Evolutionary conservation across 75 land plant genomes (phyloP).

Genomic region (Cryptomeria japonica): DNA sequence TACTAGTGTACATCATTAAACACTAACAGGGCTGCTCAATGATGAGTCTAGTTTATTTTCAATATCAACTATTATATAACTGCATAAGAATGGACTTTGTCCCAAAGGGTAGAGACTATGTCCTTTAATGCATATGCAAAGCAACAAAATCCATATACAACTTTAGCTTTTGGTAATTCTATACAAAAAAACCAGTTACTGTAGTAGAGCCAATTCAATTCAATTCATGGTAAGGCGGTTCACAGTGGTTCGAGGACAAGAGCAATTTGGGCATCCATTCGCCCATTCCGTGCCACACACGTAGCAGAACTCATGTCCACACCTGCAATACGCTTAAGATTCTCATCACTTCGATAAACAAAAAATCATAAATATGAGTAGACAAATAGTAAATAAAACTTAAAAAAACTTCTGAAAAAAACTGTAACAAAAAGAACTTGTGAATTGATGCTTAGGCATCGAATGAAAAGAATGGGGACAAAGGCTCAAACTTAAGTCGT

Average conservation of each 20-base stretch:
- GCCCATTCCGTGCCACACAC: slow-evolving; percentile 79
- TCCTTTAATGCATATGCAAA: neutral
- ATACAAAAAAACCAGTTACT: neutral
- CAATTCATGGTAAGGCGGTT: neutral
- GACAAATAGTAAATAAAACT: neutral
- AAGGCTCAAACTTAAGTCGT: neutral
- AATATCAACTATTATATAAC: neutral
- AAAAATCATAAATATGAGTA: neutral
- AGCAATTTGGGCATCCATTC: slow-evolving; percentile 60
- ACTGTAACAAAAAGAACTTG: neutral
- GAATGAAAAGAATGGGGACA: neutral
- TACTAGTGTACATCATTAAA: too few species aligned
- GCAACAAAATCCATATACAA: neutral
- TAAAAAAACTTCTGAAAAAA: neutral
- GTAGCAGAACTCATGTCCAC: slow-evolving; percentile 92
- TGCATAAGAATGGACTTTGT: neutral
- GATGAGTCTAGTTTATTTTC: neutral
- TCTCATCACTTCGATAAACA: neutral
- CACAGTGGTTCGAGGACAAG: slow-evolving; percentile 74
- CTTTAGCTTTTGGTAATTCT: neutral
- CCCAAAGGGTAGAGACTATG: neutral
- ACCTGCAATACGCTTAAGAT: slow-evolving; percentile 42
- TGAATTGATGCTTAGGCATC: neutral
- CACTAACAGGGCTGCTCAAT: neutral
- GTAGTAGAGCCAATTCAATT: neutral